Conservation (phyloP, 2,329 filamentous ascomycete genomes). For the Exserohilum turcica region DNA sequence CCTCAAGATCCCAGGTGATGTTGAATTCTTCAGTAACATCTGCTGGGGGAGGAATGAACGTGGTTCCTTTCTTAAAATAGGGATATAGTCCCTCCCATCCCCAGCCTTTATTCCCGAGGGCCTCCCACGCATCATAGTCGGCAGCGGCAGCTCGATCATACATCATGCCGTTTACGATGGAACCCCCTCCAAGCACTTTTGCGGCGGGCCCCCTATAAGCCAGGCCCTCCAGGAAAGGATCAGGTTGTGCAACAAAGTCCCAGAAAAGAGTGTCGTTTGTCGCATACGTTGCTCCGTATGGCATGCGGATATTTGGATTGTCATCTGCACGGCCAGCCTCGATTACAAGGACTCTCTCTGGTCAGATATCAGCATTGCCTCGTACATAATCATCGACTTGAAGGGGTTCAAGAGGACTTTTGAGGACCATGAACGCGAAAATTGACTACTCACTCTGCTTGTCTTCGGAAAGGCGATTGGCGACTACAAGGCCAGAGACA, state of each 20-base stretch:
- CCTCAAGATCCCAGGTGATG: conserved; percentile 33
- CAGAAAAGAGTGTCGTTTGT: conserved; percentile 28
- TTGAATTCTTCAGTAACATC: conserved; percentile 18
- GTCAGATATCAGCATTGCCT: neutral
- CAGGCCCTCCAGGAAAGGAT: conserved; percentile 23
- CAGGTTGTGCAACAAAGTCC: conserved; percentile 27
- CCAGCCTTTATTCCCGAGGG: conserved; percentile 66
- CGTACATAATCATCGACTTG: too few species aligned
- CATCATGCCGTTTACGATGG: conserved; percentile 45
- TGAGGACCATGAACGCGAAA: too few species aligned
- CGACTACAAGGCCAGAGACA: conserved; percentile 32
- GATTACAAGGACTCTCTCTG: conserved; percentile 36
- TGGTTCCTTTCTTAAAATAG: conserved; percentile 37
- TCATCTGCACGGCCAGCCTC: conserved; percentile 33
- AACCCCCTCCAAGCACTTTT: conserved; percentile 32
- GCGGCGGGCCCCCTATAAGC: conserved; percentile 25
- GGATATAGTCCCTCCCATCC: conserved; percentile 56
- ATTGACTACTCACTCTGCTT: conserved; percentile 6
- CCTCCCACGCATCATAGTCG: conserved; percentile 61
- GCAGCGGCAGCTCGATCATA: conserved; percentile 44
- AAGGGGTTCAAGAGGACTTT: too few species aligned
- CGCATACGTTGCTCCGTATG: conserved; percentile 28
- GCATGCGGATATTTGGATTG: conserved; percentile 29
- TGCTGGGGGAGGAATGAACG: conserved; percentile 29
- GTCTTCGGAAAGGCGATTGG: conserved; percentile 30